These are phyloP conservation scores for Colletotrichum euphorbiae DNA, from an alignment of 2,329 filamentous ascomycete species.

Conservation along the genomic window DNA sequence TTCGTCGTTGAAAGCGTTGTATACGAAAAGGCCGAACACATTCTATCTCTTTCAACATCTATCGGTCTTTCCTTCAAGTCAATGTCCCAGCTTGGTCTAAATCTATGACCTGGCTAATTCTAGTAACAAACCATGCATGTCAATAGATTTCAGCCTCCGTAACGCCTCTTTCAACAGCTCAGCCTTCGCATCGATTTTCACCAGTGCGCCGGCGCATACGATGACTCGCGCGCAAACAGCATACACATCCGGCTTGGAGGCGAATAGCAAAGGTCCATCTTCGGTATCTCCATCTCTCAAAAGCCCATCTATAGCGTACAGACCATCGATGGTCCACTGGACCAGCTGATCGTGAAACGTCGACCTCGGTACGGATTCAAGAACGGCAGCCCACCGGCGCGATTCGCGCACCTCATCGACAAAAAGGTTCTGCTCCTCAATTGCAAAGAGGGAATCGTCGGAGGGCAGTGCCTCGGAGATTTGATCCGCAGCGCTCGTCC, in stretches of 20 bases:
- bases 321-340: constrained; percentile 63
- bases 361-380: constrained; percentile 47
- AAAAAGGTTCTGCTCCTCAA: constrained; percentile 96
- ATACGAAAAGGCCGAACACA: constrained; percentile 14
- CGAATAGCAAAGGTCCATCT: constrained; percentile 80
- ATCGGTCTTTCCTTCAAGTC: neutral
- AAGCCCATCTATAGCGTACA: constrained; percentile 56
- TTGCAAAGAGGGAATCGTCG: constrained; percentile 80
- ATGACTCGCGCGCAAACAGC: constrained; percentile 65
- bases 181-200: neutral
- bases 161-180: constrained; percentile 18
- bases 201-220: constrained; percentile 52
- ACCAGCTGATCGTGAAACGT: constrained; percentile 44
- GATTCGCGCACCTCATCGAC: constrained; percentile 84
- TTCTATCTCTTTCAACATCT: neutral
- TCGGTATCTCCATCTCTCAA: constrained; percentile 41
- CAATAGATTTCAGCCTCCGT: constrained; percentile 24
- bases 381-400: constrained; percentile 71
- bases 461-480: constrained; percentile 61
- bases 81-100: neutral
- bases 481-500: constrained; percentile 51
- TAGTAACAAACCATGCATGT: constrained; percentile 39
- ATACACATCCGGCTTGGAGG: constrained; percentile 76
- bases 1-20: constrained; percentile 2
- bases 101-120: constrained; percentile 28